Evolutionary conservation across 768 basidiomycete genomes (phyloP).

Genomic region (Kwoniella europaea): DNA sequence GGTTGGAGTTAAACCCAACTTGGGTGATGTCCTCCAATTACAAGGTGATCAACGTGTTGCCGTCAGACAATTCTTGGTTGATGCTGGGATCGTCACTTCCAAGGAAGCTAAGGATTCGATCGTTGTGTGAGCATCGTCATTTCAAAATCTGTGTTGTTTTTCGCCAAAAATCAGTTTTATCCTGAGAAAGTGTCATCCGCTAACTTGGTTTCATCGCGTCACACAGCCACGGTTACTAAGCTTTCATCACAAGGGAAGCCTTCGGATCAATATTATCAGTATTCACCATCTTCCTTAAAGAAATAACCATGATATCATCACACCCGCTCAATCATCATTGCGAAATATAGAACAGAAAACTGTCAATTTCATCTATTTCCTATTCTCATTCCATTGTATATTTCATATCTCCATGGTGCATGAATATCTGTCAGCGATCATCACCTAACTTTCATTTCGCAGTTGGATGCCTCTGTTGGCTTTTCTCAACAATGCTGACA

Average conservation of each 20-base stretch:
- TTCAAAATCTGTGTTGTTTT: background rate
- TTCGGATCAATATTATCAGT: background rate
- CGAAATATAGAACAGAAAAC: background rate
- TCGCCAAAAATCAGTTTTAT: background rate
- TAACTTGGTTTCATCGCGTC: background rate
- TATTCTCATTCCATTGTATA: background rate
- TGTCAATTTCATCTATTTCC: background rate
- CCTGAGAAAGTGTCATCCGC: background rate
- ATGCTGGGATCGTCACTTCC: slow-evolving; percentile 59
- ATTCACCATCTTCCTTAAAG: background rate
- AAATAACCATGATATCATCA: background rate
- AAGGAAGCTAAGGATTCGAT: slow-evolving; percentile 59
- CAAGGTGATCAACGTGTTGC: slow-evolving; percentile 96
- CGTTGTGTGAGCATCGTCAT: slow-evolving; percentile 47
- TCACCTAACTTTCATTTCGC: background rate
- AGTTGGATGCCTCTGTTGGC: no score
- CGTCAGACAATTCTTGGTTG: slow-evolving; percentile 83
- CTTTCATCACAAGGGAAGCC: background rate
- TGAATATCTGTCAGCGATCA: background rate
- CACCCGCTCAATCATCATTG: no score
- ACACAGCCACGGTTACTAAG: slow-evolving; percentile 53
- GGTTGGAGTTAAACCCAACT: slow-evolving; percentile 67
- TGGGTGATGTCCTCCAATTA: slow-evolving; percentile 96
- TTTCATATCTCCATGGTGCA: background rate
- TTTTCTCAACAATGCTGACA: no score